A percentile compares a stretch with the other conserved stretches of the same genome.
phyloP scores from a whole-genome alignment of 2,329 filamentous ascomycete genomes.

The Beauveria pseudobassiana region DNA sequence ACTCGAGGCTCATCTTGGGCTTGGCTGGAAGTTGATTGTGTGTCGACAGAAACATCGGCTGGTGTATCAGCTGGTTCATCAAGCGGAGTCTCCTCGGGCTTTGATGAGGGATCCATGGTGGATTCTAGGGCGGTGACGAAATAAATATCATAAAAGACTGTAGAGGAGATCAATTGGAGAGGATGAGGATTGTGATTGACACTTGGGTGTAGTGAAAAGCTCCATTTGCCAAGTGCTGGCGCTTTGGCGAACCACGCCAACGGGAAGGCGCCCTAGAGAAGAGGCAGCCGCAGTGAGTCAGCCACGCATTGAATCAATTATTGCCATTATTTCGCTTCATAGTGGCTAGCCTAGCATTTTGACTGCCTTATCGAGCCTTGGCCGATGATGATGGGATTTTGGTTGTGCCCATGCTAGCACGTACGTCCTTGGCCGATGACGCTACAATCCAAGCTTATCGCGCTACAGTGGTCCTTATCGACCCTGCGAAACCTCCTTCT shows the following conservation, averaged over 20 bases:
- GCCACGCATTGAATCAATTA: not conserved
- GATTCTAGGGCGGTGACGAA: not conserved
- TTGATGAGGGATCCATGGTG: not conserved
- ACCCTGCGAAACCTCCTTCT: not conserved
- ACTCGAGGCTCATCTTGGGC: not conserved
- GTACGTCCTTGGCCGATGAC: constrained; percentile 5
- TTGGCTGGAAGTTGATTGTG: not conserved
- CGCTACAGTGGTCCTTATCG: constrained; percentile 4
- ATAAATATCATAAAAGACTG: not conserved
- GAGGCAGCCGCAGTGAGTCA: not conserved
- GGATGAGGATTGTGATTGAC: not conserved
- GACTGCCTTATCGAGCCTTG: not conserved
- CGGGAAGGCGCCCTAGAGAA: not conserved
- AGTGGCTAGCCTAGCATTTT: not conserved
- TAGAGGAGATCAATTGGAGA: not conserved
- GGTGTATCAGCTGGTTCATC: not conserved
- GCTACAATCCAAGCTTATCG: constrained; percentile 5
- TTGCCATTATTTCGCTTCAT: not conserved
- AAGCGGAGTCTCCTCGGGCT: not conserved
- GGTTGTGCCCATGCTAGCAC: not conserved
- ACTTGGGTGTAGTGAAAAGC: not conserved
- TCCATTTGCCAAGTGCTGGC: not conserved
- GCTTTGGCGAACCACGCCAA: not conserved
- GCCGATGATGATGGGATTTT: not conserved
- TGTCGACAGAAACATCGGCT: not conserved